These are phyloP conservation scores for Carex sylvatica DNA, from an alignment of 202 grass and related monocot species.

Conservation along the genomic window DNA sequence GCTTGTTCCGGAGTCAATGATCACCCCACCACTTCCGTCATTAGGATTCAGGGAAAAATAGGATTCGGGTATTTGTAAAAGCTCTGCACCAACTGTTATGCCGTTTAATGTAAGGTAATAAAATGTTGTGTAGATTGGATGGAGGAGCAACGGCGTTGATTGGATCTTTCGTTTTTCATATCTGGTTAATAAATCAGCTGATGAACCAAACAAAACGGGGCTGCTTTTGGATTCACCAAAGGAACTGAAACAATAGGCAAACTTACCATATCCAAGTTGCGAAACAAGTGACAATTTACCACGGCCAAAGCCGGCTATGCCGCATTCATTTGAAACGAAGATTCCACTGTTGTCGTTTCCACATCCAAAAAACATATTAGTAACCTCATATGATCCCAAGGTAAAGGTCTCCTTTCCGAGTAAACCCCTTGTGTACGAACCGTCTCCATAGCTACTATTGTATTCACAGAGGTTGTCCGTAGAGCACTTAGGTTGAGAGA, in stretches of 20 bases:
- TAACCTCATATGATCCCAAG: slow-evolving; percentile 11
- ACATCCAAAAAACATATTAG: slow-evolving; percentile 38
- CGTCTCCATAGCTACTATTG: neutral
- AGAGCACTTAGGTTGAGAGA: neutral
- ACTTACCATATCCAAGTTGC: slow-evolving; percentile 37
- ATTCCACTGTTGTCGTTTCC: slow-evolving; percentile 30
- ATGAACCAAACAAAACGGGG: slow-evolving; percentile 45
- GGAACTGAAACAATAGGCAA: slow-evolving; percentile 52
- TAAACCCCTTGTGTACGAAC: neutral
- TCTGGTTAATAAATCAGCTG: slow-evolving; percentile 7
- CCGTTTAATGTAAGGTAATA: slow-evolving; percentile 58
- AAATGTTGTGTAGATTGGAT: neutral
- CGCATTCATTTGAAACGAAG: slow-evolving; percentile 17
- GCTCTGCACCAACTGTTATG: slow-evolving; percentile 24
- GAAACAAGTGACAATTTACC: slow-evolving; percentile 36
- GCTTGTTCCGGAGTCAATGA: slow-evolving; percentile 48
- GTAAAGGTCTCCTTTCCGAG: slow-evolving; percentile 27
- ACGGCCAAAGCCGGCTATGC: slow-evolving; percentile 41
- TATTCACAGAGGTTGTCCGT: neutral
- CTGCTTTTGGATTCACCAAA: slow-evolving; percentile 27
- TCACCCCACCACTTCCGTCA: slow-evolving; percentile 34
- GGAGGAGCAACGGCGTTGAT: slow-evolving; percentile 35
- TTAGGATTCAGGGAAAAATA: slow-evolving; percentile 27
- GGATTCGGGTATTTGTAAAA: slow-evolving; percentile 8
- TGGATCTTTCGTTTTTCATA: neutral